Evolutionary conservation across 2,329 filamentous ascomycete genomes (phyloP).

Genomic region (Curvularia sp.): DNA sequence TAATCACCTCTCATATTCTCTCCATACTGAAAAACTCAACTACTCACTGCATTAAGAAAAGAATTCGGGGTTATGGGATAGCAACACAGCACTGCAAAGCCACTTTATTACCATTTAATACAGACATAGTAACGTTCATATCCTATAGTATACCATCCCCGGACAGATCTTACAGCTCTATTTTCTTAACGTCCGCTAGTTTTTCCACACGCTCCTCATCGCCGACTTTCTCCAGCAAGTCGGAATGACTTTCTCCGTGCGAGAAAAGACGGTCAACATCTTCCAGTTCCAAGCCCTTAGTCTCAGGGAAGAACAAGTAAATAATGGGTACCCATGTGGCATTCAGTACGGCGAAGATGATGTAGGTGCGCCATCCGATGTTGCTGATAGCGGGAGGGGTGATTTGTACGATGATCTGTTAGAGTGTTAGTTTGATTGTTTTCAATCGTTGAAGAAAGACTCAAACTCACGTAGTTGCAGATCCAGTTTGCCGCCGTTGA

Average conservation of each 20-base stretch:
- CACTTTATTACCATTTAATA: neutral
- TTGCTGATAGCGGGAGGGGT: conserved; percentile 59
- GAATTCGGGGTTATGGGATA: neutral
- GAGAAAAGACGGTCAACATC: conserved; percentile 48
- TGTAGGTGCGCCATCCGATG: conserved; percentile 60
- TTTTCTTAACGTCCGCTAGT: neutral
- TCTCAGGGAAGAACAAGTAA: conserved; percentile 55
- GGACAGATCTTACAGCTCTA: neutral
- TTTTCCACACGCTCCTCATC: conserved; percentile 3
- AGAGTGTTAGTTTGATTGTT: neutral
- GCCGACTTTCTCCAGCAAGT: neutral
- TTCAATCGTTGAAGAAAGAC: neutral
- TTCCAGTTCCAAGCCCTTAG: conserved; percentile 46
- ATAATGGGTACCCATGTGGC: conserved; percentile 56
- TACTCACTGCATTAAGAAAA: neutral
- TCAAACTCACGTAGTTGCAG: conserved; percentile 51
- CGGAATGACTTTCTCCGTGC: neutral
- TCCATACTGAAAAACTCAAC: too few relatives aligned
- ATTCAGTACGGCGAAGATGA: conserved; percentile 62
- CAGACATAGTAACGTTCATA: neutral
- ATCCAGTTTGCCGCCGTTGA: conserved; percentile 61
- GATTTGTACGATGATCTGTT: conserved; percentile 58
- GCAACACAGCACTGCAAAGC: neutral
- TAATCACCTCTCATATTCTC: too few relatives aligned
- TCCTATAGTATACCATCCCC: neutral